Conservation (phyloP, 495 filamentous ascomycete species). For the Penicillium chermesinum region DNA sequence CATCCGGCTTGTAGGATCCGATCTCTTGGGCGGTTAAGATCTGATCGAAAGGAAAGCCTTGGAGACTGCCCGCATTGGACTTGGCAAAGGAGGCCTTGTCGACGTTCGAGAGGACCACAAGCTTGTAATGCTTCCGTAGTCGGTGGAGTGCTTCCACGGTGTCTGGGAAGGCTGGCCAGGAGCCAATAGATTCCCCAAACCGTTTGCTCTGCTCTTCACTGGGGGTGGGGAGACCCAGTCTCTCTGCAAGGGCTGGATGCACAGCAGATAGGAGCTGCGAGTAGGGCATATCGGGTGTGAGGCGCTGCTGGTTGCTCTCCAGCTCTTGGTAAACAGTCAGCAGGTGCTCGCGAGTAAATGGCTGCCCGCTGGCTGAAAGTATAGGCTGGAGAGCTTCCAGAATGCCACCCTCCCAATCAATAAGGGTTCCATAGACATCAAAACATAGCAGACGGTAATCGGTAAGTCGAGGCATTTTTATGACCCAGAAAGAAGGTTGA, state of each 20-base stretch:
- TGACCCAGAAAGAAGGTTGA: neutral
- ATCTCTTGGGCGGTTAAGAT: slow-evolving; percentile 72
- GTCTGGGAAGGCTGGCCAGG: slow-evolving; percentile 63
- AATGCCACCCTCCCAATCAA: slow-evolving; percentile 64
- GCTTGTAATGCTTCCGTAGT: slow-evolving; percentile 58
- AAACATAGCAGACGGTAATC: slow-evolving; percentile 57
- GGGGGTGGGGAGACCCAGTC: slow-evolving; percentile 34
- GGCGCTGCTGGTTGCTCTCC: slow-evolving; percentile 41
- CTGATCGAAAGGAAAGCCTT: slow-evolving; percentile 54
- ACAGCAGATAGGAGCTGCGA: slow-evolving; percentile 48
- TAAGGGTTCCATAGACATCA: slow-evolving; percentile 79
- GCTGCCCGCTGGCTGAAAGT: slow-evolving; percentile 32
- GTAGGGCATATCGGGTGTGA: slow-evolving; percentile 53
- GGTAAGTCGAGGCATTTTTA: slow-evolving; percentile 29
- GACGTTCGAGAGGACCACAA: slow-evolving; percentile 70
- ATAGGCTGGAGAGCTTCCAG: slow-evolving; percentile 37
- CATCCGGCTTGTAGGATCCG: slow-evolving; percentile 68
- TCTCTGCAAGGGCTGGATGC: slow-evolving; percentile 40
- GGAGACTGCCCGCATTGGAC: slow-evolving; percentile 47
- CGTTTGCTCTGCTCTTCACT: slow-evolving; percentile 21
- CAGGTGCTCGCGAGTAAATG: slow-evolving; percentile 38
- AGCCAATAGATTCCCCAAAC: slow-evolving; percentile 52
- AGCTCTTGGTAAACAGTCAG: slow-evolving; percentile 36
- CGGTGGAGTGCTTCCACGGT: slow-evolving; percentile 52
- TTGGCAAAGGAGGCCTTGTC: slow-evolving; percentile 56